Base-by-base conservation (phyloP, 1,284 basidiomycete genomes). In the Microbotryum silenes-acaulis region DNA sequence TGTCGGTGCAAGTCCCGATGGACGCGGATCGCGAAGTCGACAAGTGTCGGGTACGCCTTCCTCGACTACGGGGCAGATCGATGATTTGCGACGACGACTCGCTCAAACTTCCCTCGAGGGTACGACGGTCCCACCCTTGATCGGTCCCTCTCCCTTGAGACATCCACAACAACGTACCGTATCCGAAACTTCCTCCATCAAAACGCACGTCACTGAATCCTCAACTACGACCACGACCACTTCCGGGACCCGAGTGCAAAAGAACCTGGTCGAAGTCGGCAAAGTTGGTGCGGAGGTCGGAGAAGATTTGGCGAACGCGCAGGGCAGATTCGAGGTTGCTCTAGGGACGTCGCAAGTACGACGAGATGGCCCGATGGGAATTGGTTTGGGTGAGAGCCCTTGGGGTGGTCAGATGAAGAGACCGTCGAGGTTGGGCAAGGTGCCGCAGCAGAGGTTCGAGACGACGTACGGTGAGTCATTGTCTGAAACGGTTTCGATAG, bases 41-140 rank as follows among this genome's bases (percentile, higher is more conserved):
- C 37, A 42, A 10, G 37, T 42, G 12, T 42, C 16, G 14, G 37
- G 37, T 12, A 42, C 37, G 37, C 37, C 37, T 2, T 42, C 37
- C 37, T 42, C 37, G 3, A 42, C 37, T 10, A 42, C 37, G 12
- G 37, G 37, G 5, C 37, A 42, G 3, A 61, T 60, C 59, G 87
- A 89, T 63, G 87, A 89, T 68, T 77, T 89, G 20, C 81, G 86
- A 20, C 79, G 86, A 44, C 78, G 87, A 59, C 77, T 89, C 25
- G 65, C 64, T 12, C 59, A 42, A 42, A 42, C 37, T 42, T 42
- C 37, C 37, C 37, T 42, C 37, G 37, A 42, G 37, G 16, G 37
- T 42, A 42, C 37, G 37, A 42, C 37, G 37, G 12, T 12, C 16
- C 37, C 37, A 42, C 37, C 37, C 9, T 18, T 42, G 37, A 42